Percentiles rank a stretch among this genome's conserved stretches.
Evolutionary conservation across 805 yeast genomes (phyloP).

Genomic region (Nakazawaea sp.): DNA sequence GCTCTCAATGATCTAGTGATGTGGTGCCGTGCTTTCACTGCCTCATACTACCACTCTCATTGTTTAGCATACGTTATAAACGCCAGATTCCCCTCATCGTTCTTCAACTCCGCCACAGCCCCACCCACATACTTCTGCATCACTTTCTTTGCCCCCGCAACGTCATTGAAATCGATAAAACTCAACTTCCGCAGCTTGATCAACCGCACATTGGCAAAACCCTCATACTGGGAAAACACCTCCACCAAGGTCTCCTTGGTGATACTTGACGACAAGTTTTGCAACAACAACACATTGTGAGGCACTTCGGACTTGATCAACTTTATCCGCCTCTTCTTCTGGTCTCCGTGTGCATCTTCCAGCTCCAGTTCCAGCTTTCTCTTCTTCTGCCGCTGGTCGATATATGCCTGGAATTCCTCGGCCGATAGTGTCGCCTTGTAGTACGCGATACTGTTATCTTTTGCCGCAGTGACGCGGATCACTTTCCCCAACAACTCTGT

Average conservation of each 20-base stretch:
- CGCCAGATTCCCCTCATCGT: constrained; percentile 15
- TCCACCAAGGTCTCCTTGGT: constrained; percentile 32
- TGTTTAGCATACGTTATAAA: constrained; percentile 24
- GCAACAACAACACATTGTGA: constrained; percentile 60
- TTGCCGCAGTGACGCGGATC: constrained; percentile 37
- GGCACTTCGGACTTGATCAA: constrained; percentile 40
- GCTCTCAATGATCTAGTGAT: too few relatives aligned
- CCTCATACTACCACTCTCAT: neutral
- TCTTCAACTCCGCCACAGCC: constrained; percentile 9
- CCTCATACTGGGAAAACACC: constrained; percentile 44
- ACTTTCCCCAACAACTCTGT: constrained; percentile 38
- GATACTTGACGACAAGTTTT: constrained; percentile 45
- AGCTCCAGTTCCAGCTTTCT: constrained; percentile 16
- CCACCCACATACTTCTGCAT: constrained; percentile 16
- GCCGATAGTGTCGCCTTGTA: constrained; percentile 14
- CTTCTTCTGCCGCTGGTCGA: constrained; percentile 13
- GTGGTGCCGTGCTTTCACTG: neutral
- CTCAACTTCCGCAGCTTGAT: constrained; percentile 68
- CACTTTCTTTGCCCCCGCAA: constrained; percentile 35
- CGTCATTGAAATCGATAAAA: constrained; percentile 69
- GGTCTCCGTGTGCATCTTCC: neutral
- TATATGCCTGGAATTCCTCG: constrained; percentile 18
- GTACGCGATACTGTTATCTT: constrained; percentile 35
- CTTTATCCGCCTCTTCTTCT: constrained; percentile 15
- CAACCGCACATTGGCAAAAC: constrained; percentile 60